Evolutionary conservation across 2,329 filamentous ascomycete species (phyloP).

Genomic region (Botryotinia calthae): DNA sequence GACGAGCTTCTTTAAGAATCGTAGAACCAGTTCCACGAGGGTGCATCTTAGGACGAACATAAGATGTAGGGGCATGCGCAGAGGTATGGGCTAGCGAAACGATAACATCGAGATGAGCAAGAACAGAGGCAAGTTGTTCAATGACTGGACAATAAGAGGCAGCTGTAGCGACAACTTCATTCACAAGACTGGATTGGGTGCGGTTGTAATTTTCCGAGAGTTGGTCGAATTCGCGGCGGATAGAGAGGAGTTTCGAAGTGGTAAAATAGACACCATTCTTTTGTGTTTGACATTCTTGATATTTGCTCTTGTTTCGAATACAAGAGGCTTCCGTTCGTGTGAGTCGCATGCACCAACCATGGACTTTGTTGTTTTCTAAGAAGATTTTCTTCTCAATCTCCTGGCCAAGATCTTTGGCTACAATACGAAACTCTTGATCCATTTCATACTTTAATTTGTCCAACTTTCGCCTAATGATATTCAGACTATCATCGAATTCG

Average conservation of each 20-base stretch:
- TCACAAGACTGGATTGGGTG: slow-evolving; percentile 86
- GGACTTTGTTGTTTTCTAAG: slow-evolving; percentile 90
- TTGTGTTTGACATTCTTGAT: slow-evolving; percentile 94
- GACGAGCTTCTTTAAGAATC: slow-evolving; percentile 84
- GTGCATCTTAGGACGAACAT: slow-evolving; percentile 89
- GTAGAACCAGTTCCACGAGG: slow-evolving; percentile 84
- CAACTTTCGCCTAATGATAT: slow-evolving; percentile 85
- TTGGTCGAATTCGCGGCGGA: slow-evolving; percentile 90
- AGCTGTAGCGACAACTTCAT: slow-evolving; percentile 88
- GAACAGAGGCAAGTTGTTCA: slow-evolving; percentile 80
- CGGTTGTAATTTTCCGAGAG: slow-evolving; percentile 92
- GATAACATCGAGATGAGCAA: slow-evolving; percentile 93
- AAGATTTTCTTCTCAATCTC: slow-evolving; percentile 99
- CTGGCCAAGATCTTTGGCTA: slow-evolving; percentile 78
- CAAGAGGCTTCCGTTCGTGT: slow-evolving; percentile 88
- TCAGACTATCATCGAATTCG: slow-evolving; percentile 87
- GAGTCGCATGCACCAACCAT: slow-evolving; percentile 94
- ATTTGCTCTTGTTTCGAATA: slow-evolving; percentile 86
- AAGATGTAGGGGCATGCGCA: slow-evolving; percentile 87
- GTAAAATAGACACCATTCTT: slow-evolving; percentile 99
- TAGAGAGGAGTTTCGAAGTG: slow-evolving; percentile 72
- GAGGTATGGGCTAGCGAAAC: slow-evolving; percentile 91
- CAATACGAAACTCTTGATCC: slow-evolving; percentile 73
- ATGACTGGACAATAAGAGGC: slow-evolving; percentile 92
- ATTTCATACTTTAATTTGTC: slow-evolving; percentile 82